Base-by-base conservation (phyloP, 169 alveolate species). In the Fabrea salina region DNA sequence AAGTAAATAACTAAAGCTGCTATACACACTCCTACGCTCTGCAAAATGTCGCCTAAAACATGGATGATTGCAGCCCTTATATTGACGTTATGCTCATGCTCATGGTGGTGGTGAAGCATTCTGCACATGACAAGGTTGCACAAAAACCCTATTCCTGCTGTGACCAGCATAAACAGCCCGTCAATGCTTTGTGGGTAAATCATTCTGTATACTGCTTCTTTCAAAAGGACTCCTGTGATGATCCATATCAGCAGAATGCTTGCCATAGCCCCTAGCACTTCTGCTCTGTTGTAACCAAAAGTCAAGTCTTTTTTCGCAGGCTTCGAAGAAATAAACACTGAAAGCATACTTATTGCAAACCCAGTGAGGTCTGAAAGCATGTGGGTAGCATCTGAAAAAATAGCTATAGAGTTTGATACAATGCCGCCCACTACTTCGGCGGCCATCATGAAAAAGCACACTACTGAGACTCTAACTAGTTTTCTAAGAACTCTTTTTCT, bases 301-400 rank as follows among this genome's bases (percentile, higher is more conserved):
- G 98, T 90, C 96, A 96, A 88, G 47, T 87, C 84, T 50, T 86
- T 86, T 19, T 95, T 93, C 19, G 98, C 98, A 71, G 94, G 91
- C 75, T 85, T 84, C 72, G 84, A 86, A 40, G 98, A 91, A 27
- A 96, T 88, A 89, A 91, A 89, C 57, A 97, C 79, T 5, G 99
- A 92, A 77, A 92, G 81, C 56, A 97, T 86, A 33, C 98, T 92
- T 84, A 95, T 95, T 2, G 90, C 80, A 80, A 96, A 97, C n/a
- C 99, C 97, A 59, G 94, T 84, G 49, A 97, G 85, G 74, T 97
- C 99, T 41, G 98, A 95, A 71, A 96, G 91, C 83, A 97, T 85
- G 83, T 97, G 99, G 13, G 99, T 97, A 41, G 99, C 98, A 87
- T 97, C 99, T 4, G 98, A 87, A 85, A 94, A 82, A 40, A 96